phyloP scores from a whole-genome alignment of 2,329 filamentous ascomycete species.

The Scorias spongiosa region DNA sequence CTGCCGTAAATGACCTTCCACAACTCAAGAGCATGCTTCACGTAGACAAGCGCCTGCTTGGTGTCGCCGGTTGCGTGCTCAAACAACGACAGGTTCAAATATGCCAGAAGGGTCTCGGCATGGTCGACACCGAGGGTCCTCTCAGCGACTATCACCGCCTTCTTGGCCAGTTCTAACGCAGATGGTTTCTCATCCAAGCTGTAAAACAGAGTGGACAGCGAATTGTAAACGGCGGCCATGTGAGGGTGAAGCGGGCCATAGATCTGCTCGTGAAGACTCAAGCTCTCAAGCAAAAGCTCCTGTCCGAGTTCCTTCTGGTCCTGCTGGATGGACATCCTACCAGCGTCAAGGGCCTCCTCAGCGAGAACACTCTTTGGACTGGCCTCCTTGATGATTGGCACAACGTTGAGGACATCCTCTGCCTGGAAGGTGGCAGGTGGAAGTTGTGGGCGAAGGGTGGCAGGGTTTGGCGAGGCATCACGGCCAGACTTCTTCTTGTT shows the following conservation, averaged over 20 bases:
- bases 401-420: conserved; percentile 80
- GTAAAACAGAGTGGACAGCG: conserved; percentile 88
- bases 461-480: conserved; percentile 26
- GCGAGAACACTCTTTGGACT: conserved; percentile 79
- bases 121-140: conserved; percentile 87
- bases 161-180: conserved; percentile 86
- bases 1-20: conserved; percentile 96
- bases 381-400: conserved; percentile 92
- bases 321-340: conserved; percentile 88
- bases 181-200: conserved; percentile 95
- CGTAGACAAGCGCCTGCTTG: conserved; percentile 69
- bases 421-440: conserved; percentile 51
- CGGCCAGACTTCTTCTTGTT: conserved; percentile 39
- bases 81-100: conserved; percentile 89
- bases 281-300: conserved; percentile 85
- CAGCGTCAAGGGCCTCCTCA: conserved; percentile 90
- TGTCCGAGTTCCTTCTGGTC: conserved; percentile 91
- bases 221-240: conserved; percentile 89
- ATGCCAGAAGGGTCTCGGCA: conserved; percentile 83
- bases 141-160: conserved; percentile 92
- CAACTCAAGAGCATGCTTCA: conserved; percentile 81
- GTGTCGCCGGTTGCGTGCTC: conserved; percentile 87
- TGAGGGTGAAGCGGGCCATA: conserved; percentile 96
- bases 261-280: conserved; percentile 95
- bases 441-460: conserved; percentile 26